Percentiles rank a stretch among this genome's conserved stretches.
Evolutionary conservation across 1,284 basidiomycete genomes (phyloP).

Genomic region (Coniferiporia sulphurascens): DNA sequence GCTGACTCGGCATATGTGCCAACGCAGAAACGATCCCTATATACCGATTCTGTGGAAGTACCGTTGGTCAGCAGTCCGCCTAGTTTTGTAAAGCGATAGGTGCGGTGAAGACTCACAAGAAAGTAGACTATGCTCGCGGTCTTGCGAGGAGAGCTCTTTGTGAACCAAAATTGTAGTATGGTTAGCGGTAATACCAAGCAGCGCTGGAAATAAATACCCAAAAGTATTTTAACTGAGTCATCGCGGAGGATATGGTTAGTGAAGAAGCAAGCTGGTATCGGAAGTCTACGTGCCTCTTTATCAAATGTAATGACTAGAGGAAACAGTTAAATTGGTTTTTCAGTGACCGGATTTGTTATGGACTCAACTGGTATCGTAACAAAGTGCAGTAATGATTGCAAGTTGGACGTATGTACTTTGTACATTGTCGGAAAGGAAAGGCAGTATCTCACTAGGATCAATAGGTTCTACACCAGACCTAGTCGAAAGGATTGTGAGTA

Average conservation of each 20-base stretch:
- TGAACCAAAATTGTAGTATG: too few relatives aligned
- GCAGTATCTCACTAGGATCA: background rate
- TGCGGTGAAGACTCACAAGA: background rate
- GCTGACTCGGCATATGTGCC: too few relatives aligned
- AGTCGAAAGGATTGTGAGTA: slow-evolving; percentile 26
- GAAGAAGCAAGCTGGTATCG: background rate
- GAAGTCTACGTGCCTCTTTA: background rate
- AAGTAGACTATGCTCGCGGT: background rate
- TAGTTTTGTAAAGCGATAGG: too few relatives aligned
- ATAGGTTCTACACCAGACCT: background rate
- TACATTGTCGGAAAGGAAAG: background rate
- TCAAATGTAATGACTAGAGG: slow-evolving; percentile 1
- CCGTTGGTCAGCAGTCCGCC: too few relatives aligned
- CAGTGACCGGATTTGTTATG: too few relatives aligned
- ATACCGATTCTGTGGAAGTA: too few relatives aligned
- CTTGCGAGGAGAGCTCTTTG: background rate
- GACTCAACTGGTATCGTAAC: slow-evolving; percentile 6
- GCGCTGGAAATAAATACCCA: background rate
- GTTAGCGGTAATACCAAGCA: background rate
- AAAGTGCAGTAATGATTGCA: background rate
- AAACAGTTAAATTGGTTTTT: background rate
- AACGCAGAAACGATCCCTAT: too few relatives aligned
- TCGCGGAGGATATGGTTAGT: too few relatives aligned
- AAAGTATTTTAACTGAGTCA: background rate
- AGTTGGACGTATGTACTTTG: background rate